Evolutionary conservation across 768 basidiomycete genomes (phyloP).

Genomic region (Cyclocybe aegerita): DNA sequence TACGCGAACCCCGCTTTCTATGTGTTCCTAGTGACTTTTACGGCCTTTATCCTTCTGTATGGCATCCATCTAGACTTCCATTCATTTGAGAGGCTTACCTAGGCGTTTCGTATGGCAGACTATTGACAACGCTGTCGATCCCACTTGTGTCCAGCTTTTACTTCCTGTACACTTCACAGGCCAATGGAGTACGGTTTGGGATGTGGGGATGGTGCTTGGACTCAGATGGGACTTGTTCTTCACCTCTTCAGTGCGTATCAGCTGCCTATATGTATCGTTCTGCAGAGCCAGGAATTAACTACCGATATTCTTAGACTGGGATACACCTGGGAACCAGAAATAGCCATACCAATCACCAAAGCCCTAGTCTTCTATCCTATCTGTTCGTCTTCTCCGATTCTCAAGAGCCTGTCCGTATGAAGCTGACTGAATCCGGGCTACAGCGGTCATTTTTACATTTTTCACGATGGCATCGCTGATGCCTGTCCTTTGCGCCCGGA

Average conservation of each 20-base stretch:
- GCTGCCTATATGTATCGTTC: not conserved
- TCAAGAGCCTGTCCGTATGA: not conserved
- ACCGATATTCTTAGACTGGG: slow-evolving; percentile 25
- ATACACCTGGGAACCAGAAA: slow-evolving; percentile 37
- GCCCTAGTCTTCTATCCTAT: slow-evolving; percentile 37
- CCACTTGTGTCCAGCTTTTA: slow-evolving; percentile 31
- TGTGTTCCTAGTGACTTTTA: slow-evolving; percentile 21
- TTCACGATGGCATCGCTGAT: slow-evolving; percentile 28
- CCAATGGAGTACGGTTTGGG: slow-evolving; percentile 39
- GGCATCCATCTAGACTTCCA: slow-evolving; percentile 1
- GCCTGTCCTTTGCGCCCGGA: slow-evolving; percentile 22
- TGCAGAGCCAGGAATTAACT: not conserved
- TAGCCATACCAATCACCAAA: slow-evolving; percentile 30
- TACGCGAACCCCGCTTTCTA: slow-evolving; percentile 22
- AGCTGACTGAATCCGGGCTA: not conserved
- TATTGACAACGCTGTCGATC: slow-evolving; percentile 33
- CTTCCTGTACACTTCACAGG: slow-evolving; percentile 36
- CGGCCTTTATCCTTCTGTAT: slow-evolving; percentile 27
- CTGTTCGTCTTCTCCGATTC: slow-evolving; percentile 17
- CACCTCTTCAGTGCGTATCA: slow-evolving; percentile 25
- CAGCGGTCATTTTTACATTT: slow-evolving; percentile 30
- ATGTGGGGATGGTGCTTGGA: slow-evolving; percentile 44
- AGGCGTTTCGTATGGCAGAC: slow-evolving; percentile 14
- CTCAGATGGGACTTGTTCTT: slow-evolving; percentile 25
- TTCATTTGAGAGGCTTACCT: not conserved